Percentiles rank a stretch among this genome's conserved stretches.
Evolutionary conservation across 306 rosid species (phyloP).

Genomic region (Lathyrus oleraceus): DNA sequence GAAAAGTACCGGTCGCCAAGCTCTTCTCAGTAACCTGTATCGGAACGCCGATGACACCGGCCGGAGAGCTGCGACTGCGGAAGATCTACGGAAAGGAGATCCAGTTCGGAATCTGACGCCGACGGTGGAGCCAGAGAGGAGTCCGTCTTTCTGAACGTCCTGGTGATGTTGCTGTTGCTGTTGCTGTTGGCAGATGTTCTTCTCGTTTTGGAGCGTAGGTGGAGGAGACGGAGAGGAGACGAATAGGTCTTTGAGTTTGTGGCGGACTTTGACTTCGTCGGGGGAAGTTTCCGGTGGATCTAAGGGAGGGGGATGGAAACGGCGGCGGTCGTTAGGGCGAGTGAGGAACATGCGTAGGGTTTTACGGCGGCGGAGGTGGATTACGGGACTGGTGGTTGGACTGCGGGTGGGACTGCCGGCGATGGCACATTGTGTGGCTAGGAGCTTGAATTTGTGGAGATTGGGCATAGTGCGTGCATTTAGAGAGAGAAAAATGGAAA

Average conservation of each 20-base stretch:
- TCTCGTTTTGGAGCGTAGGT: slow-evolving; percentile 54
- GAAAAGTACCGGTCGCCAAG: slow-evolving; percentile 85
- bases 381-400: slow-evolving; percentile 78
- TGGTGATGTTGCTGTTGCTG: not conserved
- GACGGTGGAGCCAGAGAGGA: slow-evolving; percentile 34
- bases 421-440: slow-evolving; percentile 85
- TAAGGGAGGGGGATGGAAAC: slow-evolving; percentile 38
- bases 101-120: slow-evolving; percentile 30
- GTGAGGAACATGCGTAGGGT: slow-evolving; percentile 84
- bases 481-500: not conserved
- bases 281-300: slow-evolving; percentile 33
- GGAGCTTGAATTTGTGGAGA: slow-evolving; percentile 82
- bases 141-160: slow-evolving; percentile 32
- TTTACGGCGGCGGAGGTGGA: slow-evolving; percentile 86
- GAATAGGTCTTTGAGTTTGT: slow-evolving; percentile 77
- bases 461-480: slow-evolving; percentile 48
- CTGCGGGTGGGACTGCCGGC: slow-evolving; percentile 72
- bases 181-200: slow-evolving; percentile 32
- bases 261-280: slow-evolving; percentile 57
- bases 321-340: slow-evolving; percentile 59
- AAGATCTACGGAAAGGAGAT: slow-evolving; percentile 43
- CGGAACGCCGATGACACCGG: slow-evolving; percentile 71
- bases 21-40: slow-evolving; percentile 68
- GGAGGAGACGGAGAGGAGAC: slow-evolving; percentile 72
- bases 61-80: slow-evolving; percentile 47